phyloP scores from a whole-genome alignment of 345 rosid genomes.

The Xanthoceras sorbifolium region DNA sequence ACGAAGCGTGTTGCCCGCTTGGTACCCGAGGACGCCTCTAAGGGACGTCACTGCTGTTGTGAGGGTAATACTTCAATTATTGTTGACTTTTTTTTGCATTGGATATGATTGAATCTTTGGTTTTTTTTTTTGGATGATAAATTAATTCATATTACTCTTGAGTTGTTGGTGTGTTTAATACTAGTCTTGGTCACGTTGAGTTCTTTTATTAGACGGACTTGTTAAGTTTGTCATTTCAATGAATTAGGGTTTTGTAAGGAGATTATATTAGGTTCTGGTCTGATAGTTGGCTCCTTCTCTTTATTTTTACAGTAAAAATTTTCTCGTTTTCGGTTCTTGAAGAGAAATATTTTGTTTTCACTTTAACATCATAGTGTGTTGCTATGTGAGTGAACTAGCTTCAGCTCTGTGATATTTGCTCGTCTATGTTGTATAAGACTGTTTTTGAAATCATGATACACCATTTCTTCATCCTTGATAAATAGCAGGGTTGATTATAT shows the following conservation, averaged over 20 bases:
- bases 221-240: no score
- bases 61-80: slow-evolving; percentile 44
- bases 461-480: neutral
- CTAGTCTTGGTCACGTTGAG: neutral
- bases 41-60: slow-evolving; percentile 62
- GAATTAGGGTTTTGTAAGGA: no score
- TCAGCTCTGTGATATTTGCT: neutral
- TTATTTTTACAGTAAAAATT: no score
- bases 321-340: no score
- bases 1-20: slow-evolving; percentile 59
- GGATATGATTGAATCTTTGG: no score
- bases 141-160: neutral
- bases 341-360: no score
- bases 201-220: no score
- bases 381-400: neutral
- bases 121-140: no score
- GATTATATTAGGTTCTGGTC: no score
- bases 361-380: no score
- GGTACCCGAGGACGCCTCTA: slow-evolving; percentile 89
- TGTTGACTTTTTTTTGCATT: neutral
- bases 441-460: neutral
- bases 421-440: neutral
- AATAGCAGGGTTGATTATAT: neutral
- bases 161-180: neutral
- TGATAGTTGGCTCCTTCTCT: no score